Evolutionary conservation across 2,329 filamentous ascomycete genomes (phyloP).

Genomic region (Ophiostoma montium): DNA sequence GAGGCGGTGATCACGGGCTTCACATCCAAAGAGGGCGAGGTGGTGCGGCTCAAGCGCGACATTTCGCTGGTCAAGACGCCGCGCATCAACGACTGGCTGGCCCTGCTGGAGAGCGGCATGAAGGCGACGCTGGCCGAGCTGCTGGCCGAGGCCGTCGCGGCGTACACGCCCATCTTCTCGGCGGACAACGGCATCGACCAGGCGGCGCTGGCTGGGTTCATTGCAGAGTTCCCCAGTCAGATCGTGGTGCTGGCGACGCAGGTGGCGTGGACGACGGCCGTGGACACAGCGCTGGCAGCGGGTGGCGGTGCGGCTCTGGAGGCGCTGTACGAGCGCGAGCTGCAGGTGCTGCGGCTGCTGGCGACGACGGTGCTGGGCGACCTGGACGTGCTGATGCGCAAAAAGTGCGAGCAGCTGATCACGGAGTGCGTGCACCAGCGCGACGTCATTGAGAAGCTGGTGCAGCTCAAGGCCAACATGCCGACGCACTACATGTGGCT

Average conservation of each 20-base stretch:
- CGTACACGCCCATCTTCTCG: slow-evolving; percentile 67
- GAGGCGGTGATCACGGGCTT: slow-evolving; percentile 82
- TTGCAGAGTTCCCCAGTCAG: slow-evolving; percentile 76
- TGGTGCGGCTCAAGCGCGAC: slow-evolving; percentile 73
- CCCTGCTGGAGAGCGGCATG: slow-evolving; percentile 82
- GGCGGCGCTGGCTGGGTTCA: slow-evolving; percentile 61
- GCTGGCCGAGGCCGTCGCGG: slow-evolving; percentile 69
- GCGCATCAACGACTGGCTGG: slow-evolving; percentile 98
- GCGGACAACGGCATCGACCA: slow-evolving; percentile 56
- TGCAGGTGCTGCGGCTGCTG: slow-evolving; percentile 71
- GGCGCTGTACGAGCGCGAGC: slow-evolving; percentile 64
- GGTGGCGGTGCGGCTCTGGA: slow-evolving; percentile 47
- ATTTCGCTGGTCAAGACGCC: slow-evolving; percentile 89
- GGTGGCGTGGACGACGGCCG: slow-evolving; percentile 80
- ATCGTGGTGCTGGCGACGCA: slow-evolving; percentile 92
- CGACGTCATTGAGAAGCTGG: slow-evolving; percentile 78
- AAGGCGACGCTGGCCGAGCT: slow-evolving; percentile 86
- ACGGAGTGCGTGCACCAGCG: slow-evolving; percentile 98
- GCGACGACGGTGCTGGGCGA: slow-evolving; percentile 84
- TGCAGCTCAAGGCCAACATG: slow-evolving; percentile 57
- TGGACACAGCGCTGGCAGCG: slow-evolving; percentile 60
- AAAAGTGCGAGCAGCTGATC: slow-evolving; percentile 97
- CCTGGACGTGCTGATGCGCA: slow-evolving; percentile 70
- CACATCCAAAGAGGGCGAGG: slow-evolving; percentile 88
- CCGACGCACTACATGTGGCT: slow-evolving; percentile 84